phyloP scores from a whole-genome alignment of 495 filamentous ascomycete genomes.

The Neurospora sp. region DNA sequence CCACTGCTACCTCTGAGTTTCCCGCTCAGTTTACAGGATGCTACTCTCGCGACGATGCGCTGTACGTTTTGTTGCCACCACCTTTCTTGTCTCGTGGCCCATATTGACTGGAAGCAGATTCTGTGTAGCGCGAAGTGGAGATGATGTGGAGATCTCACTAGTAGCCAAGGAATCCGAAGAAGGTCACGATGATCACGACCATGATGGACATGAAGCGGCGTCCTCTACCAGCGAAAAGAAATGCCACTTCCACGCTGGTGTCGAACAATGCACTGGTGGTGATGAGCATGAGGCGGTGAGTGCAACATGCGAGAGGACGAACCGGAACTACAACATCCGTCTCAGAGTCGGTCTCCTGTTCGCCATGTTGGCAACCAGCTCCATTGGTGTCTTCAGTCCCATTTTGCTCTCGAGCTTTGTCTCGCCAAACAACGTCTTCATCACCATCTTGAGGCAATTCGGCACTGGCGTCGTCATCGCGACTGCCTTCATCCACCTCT shows the following conservation, averaged over 20 bases:
- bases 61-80: neutral
- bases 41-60: slow-evolving; percentile 6
- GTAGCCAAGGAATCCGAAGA: slow-evolving; percentile 13
- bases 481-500: slow-evolving; percentile 62
- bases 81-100: neutral
- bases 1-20: slow-evolving; percentile 7
- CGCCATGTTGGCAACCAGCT: slow-evolving; percentile 27
- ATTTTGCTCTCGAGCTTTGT: slow-evolving; percentile 29
- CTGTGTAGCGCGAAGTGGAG: slow-evolving; percentile 39
- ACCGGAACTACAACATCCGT: slow-evolving; percentile 48
- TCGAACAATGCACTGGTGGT: slow-evolving; percentile 45
- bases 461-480: slow-evolving; percentile 65
- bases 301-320: slow-evolving; percentile 31
- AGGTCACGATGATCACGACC: slow-evolving; percentile 10
- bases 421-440: slow-evolving; percentile 22
- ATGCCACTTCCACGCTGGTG: slow-evolving; percentile 58
- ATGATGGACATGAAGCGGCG: neutral
- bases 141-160: slow-evolving; percentile 12
- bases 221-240: slow-evolving; percentile 16
- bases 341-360: slow-evolving; percentile 53
- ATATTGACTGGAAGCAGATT: slow-evolving; percentile 6
- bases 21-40: slow-evolving; percentile 5
- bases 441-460: slow-evolving; percentile 55
- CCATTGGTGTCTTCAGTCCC: slow-evolving; percentile 32
- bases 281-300: slow-evolving; percentile 20